Evolutionary conservation across 352 stramenopile species (phyloP), one percentile per base, ranked within the genome.

Genomic region (Phytophthora ohioensis): DNA sequence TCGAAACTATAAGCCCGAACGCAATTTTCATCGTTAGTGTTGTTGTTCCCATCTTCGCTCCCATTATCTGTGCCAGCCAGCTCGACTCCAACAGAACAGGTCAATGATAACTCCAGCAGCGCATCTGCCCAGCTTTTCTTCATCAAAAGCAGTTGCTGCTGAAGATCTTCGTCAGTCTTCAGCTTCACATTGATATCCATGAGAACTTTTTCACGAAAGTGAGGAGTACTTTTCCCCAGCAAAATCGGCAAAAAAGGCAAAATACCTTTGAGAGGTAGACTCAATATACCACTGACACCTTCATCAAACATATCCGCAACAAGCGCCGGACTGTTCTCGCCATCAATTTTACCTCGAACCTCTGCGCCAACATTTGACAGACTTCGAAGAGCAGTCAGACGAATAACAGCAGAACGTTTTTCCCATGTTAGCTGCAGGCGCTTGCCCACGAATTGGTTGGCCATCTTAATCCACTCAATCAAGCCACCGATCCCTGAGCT

Each of bases 181-280:
- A 96, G 75, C 71, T 87, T 89, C 12, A 96, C 85, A 53, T 91
- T 95, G 45, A 96, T 86, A n/a, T 95, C 88, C 87, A 96, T 94
- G 9, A 96, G 72, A 8, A 94, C 80, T 41, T 91, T 90, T 54
- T 96, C 89, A 2, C 89, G 83, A 55, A 88, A 84, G 32, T 70
- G 64, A 0, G 75, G 55, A 2, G 80, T 88, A n/a, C 80, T 84
- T 32, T 79, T 79, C 2, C 75, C 73, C 6, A 96, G 59, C 12
- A 95, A 63, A 43, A 85, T 76, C 0, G 89, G 86, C 35, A 96
- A 58, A 53, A 94, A 96, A 10, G 88, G 85, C 21, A 96, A 61
- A 15, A 92, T 83, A 0, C 84, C 84, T 30, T 81, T 79, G 13
- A 96, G 47, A 5, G 89, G 89, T 0, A 96, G 69, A 52, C 69